Evolutionary conservation across 1,284 basidiomycete genomes (phyloP).

Genomic region (Hypsizygus ulmarius): DNA sequence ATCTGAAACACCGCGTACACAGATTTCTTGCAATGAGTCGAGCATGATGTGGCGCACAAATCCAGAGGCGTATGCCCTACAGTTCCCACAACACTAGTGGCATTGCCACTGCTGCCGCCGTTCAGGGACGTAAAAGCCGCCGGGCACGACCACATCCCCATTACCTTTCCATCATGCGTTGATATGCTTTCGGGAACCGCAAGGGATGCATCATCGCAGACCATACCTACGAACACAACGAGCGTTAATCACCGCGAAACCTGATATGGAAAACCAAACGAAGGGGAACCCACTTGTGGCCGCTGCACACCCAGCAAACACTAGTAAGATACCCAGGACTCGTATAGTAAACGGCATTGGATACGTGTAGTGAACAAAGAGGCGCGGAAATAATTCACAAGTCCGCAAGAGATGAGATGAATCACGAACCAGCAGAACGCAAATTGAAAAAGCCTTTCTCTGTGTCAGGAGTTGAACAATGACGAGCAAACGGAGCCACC

Average conservation of each 20-base stretch:
- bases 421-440: no score
- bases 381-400: background rate
- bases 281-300: background rate
- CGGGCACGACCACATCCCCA: constrained; percentile 2
- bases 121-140: background rate
- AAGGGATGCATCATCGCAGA: constrained; percentile 1
- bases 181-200: background rate
- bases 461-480: no score
- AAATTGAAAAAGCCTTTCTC: no score
- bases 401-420: no score
- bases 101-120: no score
- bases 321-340: background rate
- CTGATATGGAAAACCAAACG: background rate
- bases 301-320: background rate
- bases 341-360: background rate
- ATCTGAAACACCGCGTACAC: no score
- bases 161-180: background rate
- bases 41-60: no score
- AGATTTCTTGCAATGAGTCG: no score
- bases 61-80: no score
- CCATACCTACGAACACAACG: background rate
- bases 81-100: no score
- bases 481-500: no score
- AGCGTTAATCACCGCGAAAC: constrained; percentile 2
- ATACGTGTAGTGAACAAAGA: background rate